Conservation (phyloP, 2,329 filamentous ascomycete genomes). For the Fusarium sp. region DNA sequence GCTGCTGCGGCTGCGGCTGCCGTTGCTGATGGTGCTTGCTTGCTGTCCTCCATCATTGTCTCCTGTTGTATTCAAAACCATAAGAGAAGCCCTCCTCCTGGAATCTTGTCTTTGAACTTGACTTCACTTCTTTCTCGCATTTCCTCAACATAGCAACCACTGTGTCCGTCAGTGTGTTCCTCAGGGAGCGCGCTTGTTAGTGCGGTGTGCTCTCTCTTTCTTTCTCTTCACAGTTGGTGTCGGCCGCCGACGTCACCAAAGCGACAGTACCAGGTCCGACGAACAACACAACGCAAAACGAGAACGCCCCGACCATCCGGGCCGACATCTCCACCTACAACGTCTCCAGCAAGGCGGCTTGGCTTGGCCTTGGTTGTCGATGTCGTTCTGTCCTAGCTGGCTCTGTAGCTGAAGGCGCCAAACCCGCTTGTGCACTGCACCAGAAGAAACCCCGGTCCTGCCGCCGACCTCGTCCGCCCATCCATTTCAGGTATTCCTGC, state of each 20-base stretch:
- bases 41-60: constrained; percentile 16
- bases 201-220: constrained; percentile 33
- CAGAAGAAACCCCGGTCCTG: constrained; percentile 45
- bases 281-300: constrained; percentile 42
- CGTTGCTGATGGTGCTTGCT: not conserved
- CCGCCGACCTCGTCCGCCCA: constrained; percentile 48
- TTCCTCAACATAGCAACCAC: constrained; percentile 11
- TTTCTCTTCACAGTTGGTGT: constrained; percentile 34
- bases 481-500: constrained; percentile 45
- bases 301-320: constrained; percentile 48
- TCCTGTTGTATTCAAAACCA: constrained; percentile 27
- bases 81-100: constrained; percentile 33
- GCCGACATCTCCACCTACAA: constrained; percentile 49
- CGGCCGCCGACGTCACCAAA: constrained; percentile 48
- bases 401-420: constrained; percentile 50
- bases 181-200: constrained; percentile 33
- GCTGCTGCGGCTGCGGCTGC: constrained; percentile 4
- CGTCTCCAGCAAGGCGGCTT: constrained; percentile 46
- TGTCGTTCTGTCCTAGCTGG: constrained; percentile 39
- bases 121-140: constrained; percentile 6
- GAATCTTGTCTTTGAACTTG: not conserved
- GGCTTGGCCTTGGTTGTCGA: constrained; percentile 45
- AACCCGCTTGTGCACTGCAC: constrained; percentile 50
- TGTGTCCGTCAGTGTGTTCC: constrained; percentile 31
- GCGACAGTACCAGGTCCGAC: constrained; percentile 40